Conservation (phyloP, 306 rosid genomes). For the Mucuna pruriens region DNA sequence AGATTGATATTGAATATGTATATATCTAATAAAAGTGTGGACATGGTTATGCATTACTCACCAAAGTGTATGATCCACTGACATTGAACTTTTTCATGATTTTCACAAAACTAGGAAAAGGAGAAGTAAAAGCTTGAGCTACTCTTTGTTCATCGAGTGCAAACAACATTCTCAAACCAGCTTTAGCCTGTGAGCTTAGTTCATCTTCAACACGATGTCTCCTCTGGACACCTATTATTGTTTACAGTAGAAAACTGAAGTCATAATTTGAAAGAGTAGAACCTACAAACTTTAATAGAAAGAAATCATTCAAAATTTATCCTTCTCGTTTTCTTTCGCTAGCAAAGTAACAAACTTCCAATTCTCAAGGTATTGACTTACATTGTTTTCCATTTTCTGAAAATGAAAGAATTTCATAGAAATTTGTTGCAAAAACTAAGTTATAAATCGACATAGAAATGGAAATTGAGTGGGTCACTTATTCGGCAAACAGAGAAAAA, state of each 20-base stretch:
- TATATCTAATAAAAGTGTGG: background rate
- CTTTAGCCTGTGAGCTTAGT: constrained; percentile 57
- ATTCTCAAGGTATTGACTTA: constrained; percentile 27
- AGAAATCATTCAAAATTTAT: constrained; percentile 18
- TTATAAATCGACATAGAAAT: constrained; percentile 13
- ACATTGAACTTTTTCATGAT: constrained; percentile 92
- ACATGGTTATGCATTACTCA: constrained; percentile 47
- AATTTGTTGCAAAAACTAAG: constrained; percentile 25
- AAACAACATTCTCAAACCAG: constrained; percentile 76
- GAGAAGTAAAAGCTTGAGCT: constrained; percentile 77
- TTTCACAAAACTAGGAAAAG: constrained; percentile 85
- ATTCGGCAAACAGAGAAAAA: constrained; percentile 35
- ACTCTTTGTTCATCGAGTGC: constrained; percentile 79
- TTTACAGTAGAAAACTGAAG: constrained; percentile 45
- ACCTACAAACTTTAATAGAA: constrained; percentile 27
- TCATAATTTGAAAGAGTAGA: constrained; percentile 30
- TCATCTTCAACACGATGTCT: constrained; percentile 68
- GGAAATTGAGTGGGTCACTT: background rate
- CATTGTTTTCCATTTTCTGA: background rate
- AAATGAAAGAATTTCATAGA: constrained; percentile 15
- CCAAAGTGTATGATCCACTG: constrained; percentile 91
- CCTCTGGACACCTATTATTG: constrained; percentile 59
- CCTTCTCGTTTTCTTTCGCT: constrained; percentile 15
- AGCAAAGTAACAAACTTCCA: constrained; percentile 12
- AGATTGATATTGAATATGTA: constrained; percentile 12